Evolutionary conservation across 2,329 filamentous ascomycete genomes (phyloP), one percentile per base, ranked within the genome.

Genomic region (Emmonsiellopsis sp.): DNA sequence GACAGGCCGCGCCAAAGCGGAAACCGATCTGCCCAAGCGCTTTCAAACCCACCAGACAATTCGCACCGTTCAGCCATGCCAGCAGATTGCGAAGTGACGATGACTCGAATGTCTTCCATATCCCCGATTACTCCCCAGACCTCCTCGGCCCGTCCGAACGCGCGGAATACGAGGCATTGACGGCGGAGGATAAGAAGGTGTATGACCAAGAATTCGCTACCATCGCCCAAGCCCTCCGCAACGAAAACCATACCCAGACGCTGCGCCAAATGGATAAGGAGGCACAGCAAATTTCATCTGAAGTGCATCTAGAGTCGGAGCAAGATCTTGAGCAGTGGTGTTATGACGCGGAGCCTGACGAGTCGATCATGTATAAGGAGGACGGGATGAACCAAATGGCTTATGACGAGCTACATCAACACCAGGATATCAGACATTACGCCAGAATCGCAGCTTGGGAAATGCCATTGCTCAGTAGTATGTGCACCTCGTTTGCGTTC

Each of bases 381-480:
- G 87, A 94, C 65, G 90, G 95, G 67, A 87, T 98, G 55, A 86
- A 87, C 55, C 82, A 82, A 50, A 78, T 89, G 68, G 93, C 84
- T 0, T 91, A 98, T 71, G 84, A 79, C 51, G 90, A 97, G 74
- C 74, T 98, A 61, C 88, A 96, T 63, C 81, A 93, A 69, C 85
- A 94, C 63, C 80, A 92, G 58, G 91, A 97, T 71, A 79, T 92
- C 67, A 81, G 93, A 75, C 84, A 95, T 64, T 96, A 95, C 69
- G 85, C 87, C 47, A 81, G 93, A 51, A 77, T 95, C 61, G 84
- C 87, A 46, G 89, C 90, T 27, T 98, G 93, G 91, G 93, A 98
- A 71, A 88, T 98, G 86, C 93, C 93, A 8, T 74, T 95, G 57
- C 76, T 98, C 56, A 83, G 85, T 55, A 87, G 91, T 95, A 81